Evolutionary conservation across 805 yeast genomes (phyloP), one percentile per base, ranked within the genome.

Genomic region (Candida vartiovaarae): DNA sequence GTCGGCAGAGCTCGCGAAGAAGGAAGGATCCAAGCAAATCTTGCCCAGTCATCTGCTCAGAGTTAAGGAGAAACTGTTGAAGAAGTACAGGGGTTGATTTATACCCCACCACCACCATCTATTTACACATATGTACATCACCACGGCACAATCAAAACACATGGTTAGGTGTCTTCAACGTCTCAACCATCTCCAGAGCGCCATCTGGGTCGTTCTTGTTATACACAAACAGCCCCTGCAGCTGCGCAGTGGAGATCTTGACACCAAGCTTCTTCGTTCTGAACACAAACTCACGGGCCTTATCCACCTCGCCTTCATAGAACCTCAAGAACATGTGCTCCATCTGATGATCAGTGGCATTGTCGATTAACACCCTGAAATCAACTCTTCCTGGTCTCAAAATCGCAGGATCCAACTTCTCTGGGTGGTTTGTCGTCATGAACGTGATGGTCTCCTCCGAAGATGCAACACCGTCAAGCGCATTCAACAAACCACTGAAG

Each of bases 361-460:
- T 86, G 52, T 85, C 93, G 34, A 93, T 76, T 56, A 82, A 68
- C 23, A 80, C 82, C 64, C 88, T 87, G 62, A 73, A 80, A 60
- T 93, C 99, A 30, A 93, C 82, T 64, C 99, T 74, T 3, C 99
- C 99, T 0, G 99, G 99, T 51, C 99, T 74, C 61, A 93, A 67
- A 36, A 93, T 73, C 0, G 99, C 99, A 1, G 96, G 88, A 57
- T 93, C 99, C 33, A 93, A 69, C 50, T 78, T 78, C 50, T 93
- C 98, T 0, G 97, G 96, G 59, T 93, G 99, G 63, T 93, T 93
- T 23, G 99, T 91, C 23, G 99, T 93, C 99, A 93, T 93, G 64
- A 93, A 93, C 0, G 97, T 91, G 31, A 93, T 74, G 38, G 96
- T 84, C 59, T 93, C 98, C 59, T 93, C 99, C 2, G 97, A 95